Evolutionary conservation across 2,329 filamentous ascomycete genomes (phyloP).

Genomic region (Cercospora brassicicola): DNA sequence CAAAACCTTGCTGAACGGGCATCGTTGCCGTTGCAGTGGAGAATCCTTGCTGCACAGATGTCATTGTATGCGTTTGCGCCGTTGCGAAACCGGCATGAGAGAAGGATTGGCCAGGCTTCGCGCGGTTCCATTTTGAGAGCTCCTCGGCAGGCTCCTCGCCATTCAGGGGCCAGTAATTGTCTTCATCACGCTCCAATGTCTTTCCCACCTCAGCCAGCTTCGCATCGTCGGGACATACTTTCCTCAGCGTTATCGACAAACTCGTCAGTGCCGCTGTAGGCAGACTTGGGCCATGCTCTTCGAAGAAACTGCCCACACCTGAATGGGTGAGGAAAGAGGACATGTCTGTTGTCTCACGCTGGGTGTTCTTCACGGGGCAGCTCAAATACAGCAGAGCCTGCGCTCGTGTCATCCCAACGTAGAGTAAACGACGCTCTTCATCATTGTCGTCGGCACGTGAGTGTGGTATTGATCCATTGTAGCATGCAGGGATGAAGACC

Average conservation of each 20-base stretch:
- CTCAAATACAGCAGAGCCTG: conserved; percentile 84
- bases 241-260: conserved; percentile 69
- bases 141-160: conserved; percentile 51
- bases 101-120: conserved; percentile 10
- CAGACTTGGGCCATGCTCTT: conserved; percentile 68
- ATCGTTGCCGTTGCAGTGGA: conserved; percentile 35
- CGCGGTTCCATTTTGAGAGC: conserved; percentile 42
- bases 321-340: conserved; percentile 69
- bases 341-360: conserved; percentile 61
- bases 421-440: conserved; percentile 84
- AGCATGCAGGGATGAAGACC: conserved; percentile 87
- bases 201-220: conserved; percentile 53
- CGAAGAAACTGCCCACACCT: conserved; percentile 55
- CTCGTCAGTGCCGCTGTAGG: conserved; percentile 61
- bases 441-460: conserved; percentile 79
- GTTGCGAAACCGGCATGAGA: conserved; percentile 20
- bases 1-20: conserved; percentile 33
- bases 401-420: conserved; percentile 95
- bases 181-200: conserved; percentile 59
- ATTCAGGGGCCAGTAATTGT: conserved; percentile 67
- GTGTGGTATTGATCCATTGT: conserved; percentile 88
- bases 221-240: conserved; percentile 59
- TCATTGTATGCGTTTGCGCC: conserved; percentile 22
- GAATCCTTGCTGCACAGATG: conserved; percentile 34
- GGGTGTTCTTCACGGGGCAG: conserved; percentile 68